These are phyloP conservation scores for Ustilago cynodontis DNA, from an alignment of 1,284 basidiomycete genomes.

Conservation along the genomic window DNA sequence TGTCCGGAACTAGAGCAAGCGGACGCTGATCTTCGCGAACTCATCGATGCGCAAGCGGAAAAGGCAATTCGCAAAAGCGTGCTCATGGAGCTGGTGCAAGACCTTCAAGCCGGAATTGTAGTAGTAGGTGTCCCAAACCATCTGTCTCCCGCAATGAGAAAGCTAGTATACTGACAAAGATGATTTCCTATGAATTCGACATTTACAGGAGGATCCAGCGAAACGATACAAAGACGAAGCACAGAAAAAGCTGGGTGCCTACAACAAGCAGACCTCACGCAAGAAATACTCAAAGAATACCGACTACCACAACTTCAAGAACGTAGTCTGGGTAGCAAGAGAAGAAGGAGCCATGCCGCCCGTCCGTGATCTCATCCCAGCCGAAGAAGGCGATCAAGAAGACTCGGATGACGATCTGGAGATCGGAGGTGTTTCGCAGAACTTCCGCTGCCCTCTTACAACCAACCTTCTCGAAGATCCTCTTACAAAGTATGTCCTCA, in stretches of 20 bases:
- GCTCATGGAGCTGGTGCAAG: slow-evolving; percentile 42
- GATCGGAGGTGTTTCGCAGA: slow-evolving; percentile 48
- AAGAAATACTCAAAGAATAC: slow-evolving; percentile 53
- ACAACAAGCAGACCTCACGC: slow-evolving; percentile 50
- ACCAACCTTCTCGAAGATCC: slow-evolving; percentile 58
- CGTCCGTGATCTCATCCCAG: slow-evolving; percentile 55
- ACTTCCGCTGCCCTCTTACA: slow-evolving; percentile 62
- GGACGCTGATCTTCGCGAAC: slow-evolving; percentile 47
- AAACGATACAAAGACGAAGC: slow-evolving; percentile 36
- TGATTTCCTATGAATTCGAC: not conserved
- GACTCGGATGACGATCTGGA: slow-evolving; percentile 59
- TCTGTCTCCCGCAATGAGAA: not conserved
- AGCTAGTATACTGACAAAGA: not conserved
- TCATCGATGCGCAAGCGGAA: slow-evolving; percentile 57
- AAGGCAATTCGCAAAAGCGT: slow-evolving; percentile 37
- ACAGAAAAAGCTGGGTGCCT: slow-evolving; percentile 19
- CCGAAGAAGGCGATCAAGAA: slow-evolving; percentile 33
- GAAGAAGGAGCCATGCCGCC: slow-evolving; percentile 61
- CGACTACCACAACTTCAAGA: slow-evolving; percentile 55
- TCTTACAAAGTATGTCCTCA: slow-evolving; percentile 40
- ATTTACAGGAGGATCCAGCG: slow-evolving; percentile 18
- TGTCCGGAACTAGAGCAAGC: slow-evolving; percentile 36
- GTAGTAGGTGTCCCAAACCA: slow-evolving; percentile 20
- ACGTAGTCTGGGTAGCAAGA: slow-evolving; percentile 51
- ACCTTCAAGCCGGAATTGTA: slow-evolving; percentile 23